Conservation (phyloP, 768 basidiomycete species). For the Fomitopsis pulvina region DNA sequence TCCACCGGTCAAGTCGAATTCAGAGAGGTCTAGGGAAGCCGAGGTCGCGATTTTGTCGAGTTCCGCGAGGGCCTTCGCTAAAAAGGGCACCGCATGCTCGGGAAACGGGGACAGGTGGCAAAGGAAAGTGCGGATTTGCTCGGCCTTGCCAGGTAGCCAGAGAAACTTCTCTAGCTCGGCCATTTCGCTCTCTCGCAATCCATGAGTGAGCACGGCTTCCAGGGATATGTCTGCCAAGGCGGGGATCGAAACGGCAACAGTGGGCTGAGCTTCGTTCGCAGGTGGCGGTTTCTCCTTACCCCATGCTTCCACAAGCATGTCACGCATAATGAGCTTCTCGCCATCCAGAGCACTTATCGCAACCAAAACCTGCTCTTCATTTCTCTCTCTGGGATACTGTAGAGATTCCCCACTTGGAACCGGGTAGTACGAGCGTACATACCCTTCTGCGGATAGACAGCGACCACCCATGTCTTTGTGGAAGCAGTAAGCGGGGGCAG, state of each 20-base stretch:
- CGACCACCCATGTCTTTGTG: background rate
- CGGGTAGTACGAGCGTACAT: background rate
- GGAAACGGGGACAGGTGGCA: constrained; percentile 19
- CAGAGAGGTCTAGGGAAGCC: constrained; percentile 21
- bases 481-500: background rate
- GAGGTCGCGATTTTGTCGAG: constrained; percentile 1
- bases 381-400: background rate
- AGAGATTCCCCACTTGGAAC: background rate
- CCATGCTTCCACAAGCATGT: background rate
- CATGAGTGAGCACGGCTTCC: constrained; percentile 21
- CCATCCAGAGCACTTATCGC: background rate
- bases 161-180: constrained; percentile 22
- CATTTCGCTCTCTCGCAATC: constrained; percentile 18
- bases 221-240: constrained; percentile 23
- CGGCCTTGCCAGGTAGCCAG: constrained; percentile 25
- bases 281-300: background rate
- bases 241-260: too few relatives aligned
- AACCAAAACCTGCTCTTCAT: background rate
- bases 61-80: constrained; percentile 15
- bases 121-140: constrained; percentile 15
- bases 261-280: too few relatives aligned
- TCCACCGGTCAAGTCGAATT: constrained; percentile 15
- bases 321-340: background rate
- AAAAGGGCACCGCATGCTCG: constrained; percentile 21
- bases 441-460: background rate